Base-by-base conservation (phyloP, 2,329 filamentous ascomycete species). In the Blastomyces emzantsi region DNA sequence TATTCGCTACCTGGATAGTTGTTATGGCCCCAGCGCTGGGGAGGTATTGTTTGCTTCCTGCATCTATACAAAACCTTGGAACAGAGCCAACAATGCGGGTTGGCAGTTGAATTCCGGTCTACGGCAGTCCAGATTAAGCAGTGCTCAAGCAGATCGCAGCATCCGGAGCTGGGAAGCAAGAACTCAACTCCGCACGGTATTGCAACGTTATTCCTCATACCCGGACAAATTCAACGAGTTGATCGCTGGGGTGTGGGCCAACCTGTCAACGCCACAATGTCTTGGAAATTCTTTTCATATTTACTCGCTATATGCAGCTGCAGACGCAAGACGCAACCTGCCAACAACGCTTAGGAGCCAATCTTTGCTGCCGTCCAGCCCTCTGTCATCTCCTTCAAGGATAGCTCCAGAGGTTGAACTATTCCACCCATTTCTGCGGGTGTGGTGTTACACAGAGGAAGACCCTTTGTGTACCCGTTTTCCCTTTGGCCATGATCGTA, bases 261-360 rank as follows among this genome's bases (percentile, higher is more conserved):
- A 49, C 43, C 9, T 49, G 58, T 22, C 43, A 60, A 36, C 43
- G 43, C 28, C 41, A 60, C 58, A 33, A 49, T 60, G 58, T 60
- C 43, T 60, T 22, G 36, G 17, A 13, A 36, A 0, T 11, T 49
- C 19, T 49, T 49, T 22, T 33, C n/a, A n/a, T n/a, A n/a, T n/a
- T 33, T 60, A 60, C 28, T 30, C 17, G 28, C 22, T 28, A 11
- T 47, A n/a, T 49, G 58, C 43, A 60, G 25, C 25, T 47, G 25
- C 22, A 33, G 25, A 13, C 22, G 57, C 41, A 30, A 7, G 56
- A 59, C 15, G 39, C 41, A 47, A 13, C 58, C 28, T 47, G 28
- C 25, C 58, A 59, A 33, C 58, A 45, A 45, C 36, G 43, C n/a
- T 36, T 17, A 36, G 25, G 28, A 25, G 28, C 58, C 58, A 49